Base-by-base conservation (phyloP, 768 basidiomycete genomes). In the Lactifluus pinguis region DNA sequence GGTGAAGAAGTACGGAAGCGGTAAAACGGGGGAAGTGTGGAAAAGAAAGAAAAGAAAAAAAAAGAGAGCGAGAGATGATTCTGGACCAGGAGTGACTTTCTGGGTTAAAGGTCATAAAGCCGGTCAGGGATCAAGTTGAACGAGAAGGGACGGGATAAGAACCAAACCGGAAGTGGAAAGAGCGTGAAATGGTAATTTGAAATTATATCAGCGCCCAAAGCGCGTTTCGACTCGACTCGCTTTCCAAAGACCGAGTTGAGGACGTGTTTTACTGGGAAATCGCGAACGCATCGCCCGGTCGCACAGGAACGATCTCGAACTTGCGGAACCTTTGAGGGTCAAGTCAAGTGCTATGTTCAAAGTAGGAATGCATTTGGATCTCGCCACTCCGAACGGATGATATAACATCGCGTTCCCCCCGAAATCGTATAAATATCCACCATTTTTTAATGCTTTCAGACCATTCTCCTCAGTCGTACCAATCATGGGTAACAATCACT, bases 381-480 rank as follows among this genome's bases (percentile, higher is more conserved):
- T 38, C 44, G 36, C 49, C 39, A 32, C 21, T 25, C n/a, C 9
- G 2, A 32, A n/a, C 25, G 7, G 19, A 52, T 39, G 32, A 29
- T 36, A 34, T 32, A n/a, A 39, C 38, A 5, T 30, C n/a, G 9
- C 10, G 32, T 39, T 50, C 38, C 38, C 49, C 45, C 59, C 29
- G 45, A 52, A 41, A n/a, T 11, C 9, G 50, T 62, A 62, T 62
- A 62, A 62, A 62, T 62, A 62, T 58, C 52, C 45, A 44, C 41
- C 30, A 2, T 38, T 25, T 25, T 34, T 6, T 4, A 52, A 17
- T 6, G n/a, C 47, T 25, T 42, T 48, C 53, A 11, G 5, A 49
- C 10, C 15, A 39, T 14, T 8, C 45, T 49, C 60, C 21, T 48
- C 39, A 9, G n/a, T 10, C 17, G n/a, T 38, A 36, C 47, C 51